Conservation (phyloP, 495 filamentous ascomycete genomes). For the Penicillium ochrochloron region DNA sequence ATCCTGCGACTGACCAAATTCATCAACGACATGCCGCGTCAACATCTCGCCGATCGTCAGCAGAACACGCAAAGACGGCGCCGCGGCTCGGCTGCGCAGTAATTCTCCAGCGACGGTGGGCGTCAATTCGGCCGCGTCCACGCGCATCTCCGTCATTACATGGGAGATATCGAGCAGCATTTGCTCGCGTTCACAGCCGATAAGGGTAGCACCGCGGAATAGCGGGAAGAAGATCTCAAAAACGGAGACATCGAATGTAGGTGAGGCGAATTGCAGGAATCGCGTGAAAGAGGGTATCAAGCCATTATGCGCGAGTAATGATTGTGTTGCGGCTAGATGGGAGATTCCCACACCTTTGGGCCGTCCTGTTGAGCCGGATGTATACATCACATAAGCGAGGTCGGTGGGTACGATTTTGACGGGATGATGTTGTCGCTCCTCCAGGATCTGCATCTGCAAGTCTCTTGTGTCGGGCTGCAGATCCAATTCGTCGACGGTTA, state of each 20-base stretch:
- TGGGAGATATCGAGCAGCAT: slow-evolving; percentile 73
- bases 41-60: slow-evolving; percentile 91
- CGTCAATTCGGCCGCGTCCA: slow-evolving; percentile 82
- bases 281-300: slow-evolving; percentile 73
- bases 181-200: slow-evolving; percentile 63
- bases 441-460: slow-evolving; percentile 19
- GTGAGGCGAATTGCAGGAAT: slow-evolving; percentile 86
- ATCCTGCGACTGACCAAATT: slow-evolving; percentile 61
- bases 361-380: slow-evolving; percentile 83
- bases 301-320: slow-evolving; percentile 73
- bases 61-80: slow-evolving; percentile 65
- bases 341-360: slow-evolving; percentile 85
- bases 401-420: slow-evolving; percentile 34
- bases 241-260: slow-evolving; percentile 86
- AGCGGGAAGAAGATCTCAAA: slow-evolving; percentile 89
- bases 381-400: slow-evolving; percentile 89
- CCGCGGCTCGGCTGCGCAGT: slow-evolving; percentile 61
- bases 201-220: slow-evolving; percentile 69
- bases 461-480: slow-evolving; percentile 10
- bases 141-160: slow-evolving; percentile 62
- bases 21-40: slow-evolving; percentile 67
- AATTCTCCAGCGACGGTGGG: slow-evolving; percentile 77
- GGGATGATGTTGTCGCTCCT: neutral
- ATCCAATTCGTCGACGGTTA: slow-evolving; percentile 39
- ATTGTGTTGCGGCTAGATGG: slow-evolving; percentile 76